A percentile compares a stretch with the other conserved stretches of the same genome.
Evolutionary conservation across 2,329 filamentous ascomycete species (phyloP).

Genomic region (Aspergillus sclerotialis): DNA sequence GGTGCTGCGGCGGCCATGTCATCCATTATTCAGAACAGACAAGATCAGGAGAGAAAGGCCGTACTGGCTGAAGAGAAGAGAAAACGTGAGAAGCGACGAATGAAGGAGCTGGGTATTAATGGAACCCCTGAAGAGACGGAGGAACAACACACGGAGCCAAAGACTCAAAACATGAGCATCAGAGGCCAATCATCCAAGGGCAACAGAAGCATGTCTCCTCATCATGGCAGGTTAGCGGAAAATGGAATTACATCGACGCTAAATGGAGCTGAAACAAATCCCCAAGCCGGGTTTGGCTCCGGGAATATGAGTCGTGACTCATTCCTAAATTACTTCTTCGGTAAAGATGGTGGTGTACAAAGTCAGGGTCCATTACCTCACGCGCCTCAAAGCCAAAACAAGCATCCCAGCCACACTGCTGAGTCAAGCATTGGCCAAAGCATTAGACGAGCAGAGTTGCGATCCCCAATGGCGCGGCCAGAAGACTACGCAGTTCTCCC

Average conservation of each 20-base stretch:
- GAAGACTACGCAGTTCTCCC: conserved; percentile 32
- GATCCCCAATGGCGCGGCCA: conserved; percentile 37
- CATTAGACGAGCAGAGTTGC: conserved; percentile 59
- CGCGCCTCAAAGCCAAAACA: conserved; percentile 33
- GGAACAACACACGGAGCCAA: conserved; percentile 53
- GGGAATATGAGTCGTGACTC: conserved; percentile 69
- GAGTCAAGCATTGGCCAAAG: conserved; percentile 81
- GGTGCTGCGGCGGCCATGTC: conserved; percentile 96
- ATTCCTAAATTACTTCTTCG: conserved; percentile 98
- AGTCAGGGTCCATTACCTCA: conserved; percentile 38
- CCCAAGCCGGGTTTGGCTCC: conserved; percentile 56
- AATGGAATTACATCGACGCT: conserved; percentile 62
- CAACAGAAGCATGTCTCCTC: conserved; percentile 75
- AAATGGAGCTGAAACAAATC: conserved; percentile 58
- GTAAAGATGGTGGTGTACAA: conserved; percentile 64
- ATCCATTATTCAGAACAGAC: conserved; percentile 87
- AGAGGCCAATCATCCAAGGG: conserved; percentile 56
- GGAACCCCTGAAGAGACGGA: conserved; percentile 65
- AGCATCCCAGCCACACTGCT: conserved; percentile 70
- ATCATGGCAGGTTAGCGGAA: conserved; percentile 55
- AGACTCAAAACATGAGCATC: conserved; percentile 45
- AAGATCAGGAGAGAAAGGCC: conserved; percentile 83
- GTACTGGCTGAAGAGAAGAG: conserved; percentile 76
- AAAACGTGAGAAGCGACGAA: conserved; percentile 71
- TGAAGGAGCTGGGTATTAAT: conserved; percentile 79